These are phyloP conservation scores for Fusarium sp. DNA, from an alignment of 2,329 filamentous ascomycete species.

Conservation along the genomic window DNA sequence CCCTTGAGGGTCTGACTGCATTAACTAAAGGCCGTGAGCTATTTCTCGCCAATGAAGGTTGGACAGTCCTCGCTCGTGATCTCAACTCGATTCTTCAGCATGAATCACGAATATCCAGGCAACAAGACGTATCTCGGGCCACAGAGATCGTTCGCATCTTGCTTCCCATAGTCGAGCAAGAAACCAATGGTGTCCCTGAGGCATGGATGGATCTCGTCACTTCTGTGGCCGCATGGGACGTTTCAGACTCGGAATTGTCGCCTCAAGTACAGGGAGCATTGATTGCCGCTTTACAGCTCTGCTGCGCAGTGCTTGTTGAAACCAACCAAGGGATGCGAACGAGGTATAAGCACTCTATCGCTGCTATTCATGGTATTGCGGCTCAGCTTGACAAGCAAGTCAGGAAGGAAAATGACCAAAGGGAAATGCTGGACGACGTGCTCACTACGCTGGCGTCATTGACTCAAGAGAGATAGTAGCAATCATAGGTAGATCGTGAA, in stretches of 20 bases:
- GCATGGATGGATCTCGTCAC: constrained; percentile 70
- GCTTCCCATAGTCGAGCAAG: constrained; percentile 64
- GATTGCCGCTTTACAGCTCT: constrained; percentile 68
- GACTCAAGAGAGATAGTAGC: constrained; percentile 10
- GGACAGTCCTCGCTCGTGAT: constrained; percentile 66
- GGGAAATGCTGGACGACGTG: constrained; percentile 63
- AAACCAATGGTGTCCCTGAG: constrained; percentile 60
- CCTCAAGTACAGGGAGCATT: constrained; percentile 62
- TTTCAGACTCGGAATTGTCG: constrained; percentile 50
- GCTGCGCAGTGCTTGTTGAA: constrained; percentile 63
- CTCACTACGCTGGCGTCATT: constrained; percentile 50
- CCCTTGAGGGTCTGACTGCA: constrained; percentile 69
- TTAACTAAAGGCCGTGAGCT: constrained; percentile 61
- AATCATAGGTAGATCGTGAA: neutral
- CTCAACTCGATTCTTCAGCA: constrained; percentile 59
- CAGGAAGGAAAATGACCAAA: constrained; percentile 51
- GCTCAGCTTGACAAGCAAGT: constrained; percentile 56
- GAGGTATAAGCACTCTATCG: constrained; percentile 65
- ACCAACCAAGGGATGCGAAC: constrained; percentile 61
- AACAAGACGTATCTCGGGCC: constrained; percentile 59
- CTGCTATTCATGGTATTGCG: constrained; percentile 64
- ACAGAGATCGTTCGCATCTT: constrained; percentile 69
- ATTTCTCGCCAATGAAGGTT: constrained; percentile 66
- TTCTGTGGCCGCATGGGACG: constrained; percentile 62
- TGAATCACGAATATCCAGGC: constrained; percentile 43